phyloP scores from a whole-genome alignment of 257 asterid species.

The Ilex asprella region DNA sequence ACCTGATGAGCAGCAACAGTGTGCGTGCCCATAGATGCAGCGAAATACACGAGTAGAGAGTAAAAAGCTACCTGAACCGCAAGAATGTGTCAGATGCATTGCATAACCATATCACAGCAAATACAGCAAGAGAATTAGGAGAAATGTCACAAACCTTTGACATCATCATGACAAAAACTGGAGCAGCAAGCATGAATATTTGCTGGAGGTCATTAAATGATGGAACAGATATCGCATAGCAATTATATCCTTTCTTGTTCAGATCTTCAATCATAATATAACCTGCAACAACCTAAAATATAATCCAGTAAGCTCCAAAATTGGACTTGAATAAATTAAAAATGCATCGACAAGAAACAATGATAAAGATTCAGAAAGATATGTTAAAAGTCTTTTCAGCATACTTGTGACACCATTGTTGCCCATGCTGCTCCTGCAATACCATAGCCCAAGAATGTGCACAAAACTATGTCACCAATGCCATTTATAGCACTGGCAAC shows the following conservation, averaged over 20 bases:
- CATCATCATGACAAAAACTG: constrained; percentile 87
- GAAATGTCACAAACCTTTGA: constrained; percentile 58
- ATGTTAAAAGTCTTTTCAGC: constrained; percentile 5
- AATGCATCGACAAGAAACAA: not conserved
- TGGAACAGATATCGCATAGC: constrained; percentile 77
- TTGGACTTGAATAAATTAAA: not conserved
- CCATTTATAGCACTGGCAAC: constrained; percentile 83
- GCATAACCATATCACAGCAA: constrained; percentile 12
- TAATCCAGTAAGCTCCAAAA: constrained; percentile 12
- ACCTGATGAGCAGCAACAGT: constrained; percentile 94
- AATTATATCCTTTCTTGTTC: constrained; percentile 73
- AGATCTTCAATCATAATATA: constrained; percentile 82
- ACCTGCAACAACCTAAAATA: constrained; percentile 81
- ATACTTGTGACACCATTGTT: constrained; percentile 91
- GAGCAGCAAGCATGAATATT: constrained; percentile 82
- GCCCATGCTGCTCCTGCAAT: constrained; percentile 99
- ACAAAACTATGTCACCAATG: constrained; percentile 73
- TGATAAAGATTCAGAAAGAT: not conserved
- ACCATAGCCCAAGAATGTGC: constrained; percentile 78
- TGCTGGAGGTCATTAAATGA: constrained; percentile 57
- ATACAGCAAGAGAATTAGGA: constrained; percentile 12
- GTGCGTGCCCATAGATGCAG: constrained; percentile 84
- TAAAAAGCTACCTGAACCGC: constrained; percentile 62
- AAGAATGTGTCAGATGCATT: constrained; percentile 17
- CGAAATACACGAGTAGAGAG: constrained; percentile 81